Evolutionary conservation across 176 grass and related monocot species (phyloP), one percentile per base, ranked within the genome.

Genomic region (Coix lacrymajobi): DNA sequence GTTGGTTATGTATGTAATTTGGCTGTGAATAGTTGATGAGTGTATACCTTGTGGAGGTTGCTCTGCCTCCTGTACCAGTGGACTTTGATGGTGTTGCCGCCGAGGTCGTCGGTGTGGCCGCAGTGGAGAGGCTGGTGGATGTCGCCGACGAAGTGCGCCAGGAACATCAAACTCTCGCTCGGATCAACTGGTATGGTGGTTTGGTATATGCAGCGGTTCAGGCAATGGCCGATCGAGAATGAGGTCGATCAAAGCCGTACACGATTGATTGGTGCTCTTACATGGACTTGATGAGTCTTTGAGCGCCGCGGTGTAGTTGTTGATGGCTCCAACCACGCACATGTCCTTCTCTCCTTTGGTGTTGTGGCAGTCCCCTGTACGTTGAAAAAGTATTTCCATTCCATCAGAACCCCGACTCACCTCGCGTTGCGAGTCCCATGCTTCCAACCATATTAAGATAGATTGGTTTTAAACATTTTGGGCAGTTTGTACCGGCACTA

Each of bases 311-410:
- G 92, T 94, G 78, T 94, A 94, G 73, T 95, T 95, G 78, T 92
- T 95, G 58, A 95, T 96, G 7, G 93, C 93, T 31, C 87, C 90
- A 14, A 84, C 90, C 38, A 96, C 90, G 32, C 93, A 96, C 83
- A 81, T 75, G 65, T 88, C 58, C 84, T 86, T 41, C 83, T 84
- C 51, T 12, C 88, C 88, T 11, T 76, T 61, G 0, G 66, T 65
- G 43, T 92, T 78, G 62, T 96, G 93, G 62, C 93, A 96, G 62
- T 91, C 93, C 43, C 93, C 93, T n/a, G n/a, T n/a, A n/a, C n/a
- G n/a, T n/a, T n/a, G n/a, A n/a, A n/a, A n/a, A n/a, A n/a, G n/a
- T n/a, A n/a, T n/a, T n/a, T n/a, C n/a, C n/a, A n/a, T n/a, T 48
- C 45, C 3, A 48, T 48, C 45, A 48, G 45, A n/a, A n/a, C n/a